These are phyloP conservation scores for Fusarium sublunatum DNA, from an alignment of 2,329 filamentous ascomycete species.

Conservation along the genomic window DNA sequence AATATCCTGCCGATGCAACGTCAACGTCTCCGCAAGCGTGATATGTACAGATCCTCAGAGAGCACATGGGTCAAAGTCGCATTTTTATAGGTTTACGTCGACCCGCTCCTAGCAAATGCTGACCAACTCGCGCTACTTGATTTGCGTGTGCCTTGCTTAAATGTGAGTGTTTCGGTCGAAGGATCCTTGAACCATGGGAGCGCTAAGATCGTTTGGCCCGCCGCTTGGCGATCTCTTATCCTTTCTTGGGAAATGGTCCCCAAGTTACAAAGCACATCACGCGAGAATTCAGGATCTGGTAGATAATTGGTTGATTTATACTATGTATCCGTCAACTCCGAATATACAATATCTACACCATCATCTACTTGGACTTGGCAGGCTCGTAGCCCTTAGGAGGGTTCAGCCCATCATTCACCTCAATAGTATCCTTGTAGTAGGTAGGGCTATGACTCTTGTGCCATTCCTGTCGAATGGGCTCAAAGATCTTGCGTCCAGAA, in stretches of 20 bases:
- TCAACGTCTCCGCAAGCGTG: not conserved
- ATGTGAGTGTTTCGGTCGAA: not conserved
- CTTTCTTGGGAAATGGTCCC: not conserved
- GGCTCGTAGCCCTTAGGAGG: slow-evolving; percentile 55
- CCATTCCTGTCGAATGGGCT: slow-evolving; percentile 55
- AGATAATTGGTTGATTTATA: too few species aligned
- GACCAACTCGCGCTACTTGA: slow-evolving; percentile 3
- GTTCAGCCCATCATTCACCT: slow-evolving; percentile 56
- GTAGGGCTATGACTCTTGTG: slow-evolving; percentile 51
- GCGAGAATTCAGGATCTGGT: too few species aligned
- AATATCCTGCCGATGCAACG: slow-evolving; percentile 15
- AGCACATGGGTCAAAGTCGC: slow-evolving; percentile 31
- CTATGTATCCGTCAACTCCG: not conserved
- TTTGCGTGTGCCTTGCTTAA: slow-evolving; percentile 13
- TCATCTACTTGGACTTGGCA: slow-evolving; percentile 22
- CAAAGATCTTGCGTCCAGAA: slow-evolving; percentile 52
- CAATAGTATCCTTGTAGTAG: slow-evolving; percentile 57
- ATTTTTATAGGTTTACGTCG: slow-evolving; percentile 18
- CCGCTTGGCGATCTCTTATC: slow-evolving; percentile 11
- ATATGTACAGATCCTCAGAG: not conserved
- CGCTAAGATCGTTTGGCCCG: slow-evolving; percentile 2
- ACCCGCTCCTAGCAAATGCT: not conserved
- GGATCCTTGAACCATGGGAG: not conserved
- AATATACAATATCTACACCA: slow-evolving; percentile 3
- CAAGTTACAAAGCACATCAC: not conserved